Evolutionary conservation across 2,329 filamentous ascomycete genomes (phyloP).

Genomic region (Dactylellina cionopaga): DNA sequence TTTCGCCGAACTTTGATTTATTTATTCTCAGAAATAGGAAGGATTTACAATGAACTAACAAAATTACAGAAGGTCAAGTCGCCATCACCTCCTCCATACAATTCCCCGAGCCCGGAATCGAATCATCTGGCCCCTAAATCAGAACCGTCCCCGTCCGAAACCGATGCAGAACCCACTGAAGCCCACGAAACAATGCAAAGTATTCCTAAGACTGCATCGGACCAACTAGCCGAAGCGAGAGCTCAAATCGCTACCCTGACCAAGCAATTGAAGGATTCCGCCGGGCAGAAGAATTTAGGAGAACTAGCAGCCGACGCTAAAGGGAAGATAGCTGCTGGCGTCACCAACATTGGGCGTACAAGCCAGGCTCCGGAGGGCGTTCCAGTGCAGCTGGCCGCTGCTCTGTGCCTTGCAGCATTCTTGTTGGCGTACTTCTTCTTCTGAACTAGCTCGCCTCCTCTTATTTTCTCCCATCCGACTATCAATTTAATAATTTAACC

Average conservation of each 20-base stretch:
- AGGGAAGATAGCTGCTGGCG: conserved; percentile 67
- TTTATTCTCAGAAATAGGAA: neutral
- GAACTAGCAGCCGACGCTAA: conserved; percentile 63
- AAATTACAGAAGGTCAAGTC: conserved; percentile 20
- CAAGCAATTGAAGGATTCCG: conserved; percentile 72
- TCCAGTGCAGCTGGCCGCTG: conserved; percentile 83
- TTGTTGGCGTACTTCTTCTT: conserved; percentile 96
- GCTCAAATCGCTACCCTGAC: conserved; percentile 75
- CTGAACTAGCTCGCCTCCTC: conserved; percentile 63
- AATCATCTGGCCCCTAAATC: conserved; percentile 55
- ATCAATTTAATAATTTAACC: conserved; percentile 15
- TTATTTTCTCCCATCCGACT: neutral
- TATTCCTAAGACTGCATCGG: conserved; percentile 72
- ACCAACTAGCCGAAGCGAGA: conserved; percentile 79
- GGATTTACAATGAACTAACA: conserved; percentile 4
- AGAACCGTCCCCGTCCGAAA: conserved; percentile 55
- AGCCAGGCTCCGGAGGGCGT: conserved; percentile 76
- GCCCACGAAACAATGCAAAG: conserved; percentile 59
- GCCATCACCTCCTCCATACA: conserved; percentile 56
- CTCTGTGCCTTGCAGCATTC: conserved; percentile 88
- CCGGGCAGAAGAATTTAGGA: conserved; percentile 79
- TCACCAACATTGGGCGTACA: conserved; percentile 63
- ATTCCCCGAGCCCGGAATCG: conserved; percentile 54
- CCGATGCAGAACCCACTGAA: conserved; percentile 57
- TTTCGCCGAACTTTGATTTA: no score